Base-by-base conservation (phyloP, 495 filamentous ascomycete species). In the Friedmanniomyces simplex region DNA sequence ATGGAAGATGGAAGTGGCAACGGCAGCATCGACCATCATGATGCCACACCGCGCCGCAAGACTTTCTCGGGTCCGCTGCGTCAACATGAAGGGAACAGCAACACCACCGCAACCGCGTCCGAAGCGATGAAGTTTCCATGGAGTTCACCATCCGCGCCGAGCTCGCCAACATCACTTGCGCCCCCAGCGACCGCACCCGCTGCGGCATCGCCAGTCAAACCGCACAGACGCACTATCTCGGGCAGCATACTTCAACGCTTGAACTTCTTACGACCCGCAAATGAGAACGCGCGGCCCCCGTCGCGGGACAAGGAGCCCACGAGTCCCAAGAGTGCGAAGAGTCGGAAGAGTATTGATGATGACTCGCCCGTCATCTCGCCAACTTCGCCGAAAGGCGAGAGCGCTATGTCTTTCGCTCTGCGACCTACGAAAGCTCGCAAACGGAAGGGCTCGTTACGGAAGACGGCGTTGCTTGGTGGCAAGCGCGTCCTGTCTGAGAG, bases 381-480 rank as follows among this genome's bases (percentile, higher is more conserved):
- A 1, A 54, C 56, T 8, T 50, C 54, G 13, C 49, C 60, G n/a
- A 51, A 54, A 34, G 30, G 11, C 6, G 60, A 59, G 36, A 59
- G 41, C 21, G 47, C 49, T 14, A 45, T 49, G 22, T 45, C 26
- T 18, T 47, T 51, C 30, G 80, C 62, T 75, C 81, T 56, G 77
- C 81, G 75, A 73, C 77, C 22, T 71, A 75, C 73, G 48, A 86
- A 85, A 65, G 85, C 83, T 10, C 79, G 89, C 24, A 82, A 83
- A 55, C 83, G 91, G 43, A 83, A 85, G 57, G 68, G 65, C 16
- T 73, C 70, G 24, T 52, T 73, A 55, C 55, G 69, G 50, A 73
- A 72, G 62, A 68, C 67, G 3, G 69, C 67, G 14, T 55, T 73
- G 21, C 55, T 73, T 4, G 65, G 69, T 12, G 68, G 57, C 20